Conservation (phyloP, 257 asterid species). For the Ilex aquifolium region DNA sequence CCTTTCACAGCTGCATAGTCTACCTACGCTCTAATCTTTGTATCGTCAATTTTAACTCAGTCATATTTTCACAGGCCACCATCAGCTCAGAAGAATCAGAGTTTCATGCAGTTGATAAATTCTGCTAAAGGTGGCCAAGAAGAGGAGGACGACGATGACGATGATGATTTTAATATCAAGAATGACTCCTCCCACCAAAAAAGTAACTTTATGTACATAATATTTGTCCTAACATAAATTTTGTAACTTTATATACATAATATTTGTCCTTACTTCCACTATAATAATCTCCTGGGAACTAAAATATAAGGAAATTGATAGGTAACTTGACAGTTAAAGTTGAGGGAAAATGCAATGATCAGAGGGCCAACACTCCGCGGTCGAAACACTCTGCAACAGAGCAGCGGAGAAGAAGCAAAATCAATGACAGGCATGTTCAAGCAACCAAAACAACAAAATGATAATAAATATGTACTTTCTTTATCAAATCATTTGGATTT, state of each 20-base stretch:
- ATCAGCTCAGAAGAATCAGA: slow-evolving; percentile 55
- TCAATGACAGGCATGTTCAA: slow-evolving; percentile 82
- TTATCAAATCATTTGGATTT: background rate
- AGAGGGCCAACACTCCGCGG: slow-evolving; percentile 88
- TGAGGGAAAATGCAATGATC: slow-evolving; percentile 56
- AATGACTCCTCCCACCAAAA: slow-evolving; percentile 56
- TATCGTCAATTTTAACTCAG: background rate
- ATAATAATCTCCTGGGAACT: slow-evolving; percentile 3
- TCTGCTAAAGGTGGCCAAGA: slow-evolving; percentile 64
- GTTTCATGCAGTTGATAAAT: slow-evolving; percentile 71
- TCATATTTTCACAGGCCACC: slow-evolving; percentile 44
- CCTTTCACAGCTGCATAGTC: background rate
- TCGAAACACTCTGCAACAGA: slow-evolving; percentile 99
- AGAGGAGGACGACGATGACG: slow-evolving; percentile 67
- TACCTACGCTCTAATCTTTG: background rate
- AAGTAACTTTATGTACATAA: slow-evolving; percentile 36
- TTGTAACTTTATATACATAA: background rate
- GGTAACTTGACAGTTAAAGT: slow-evolving; percentile 59
- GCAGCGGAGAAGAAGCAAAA: slow-evolving; percentile 98
- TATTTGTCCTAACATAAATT: no score
- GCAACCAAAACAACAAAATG: slow-evolving; percentile 4
- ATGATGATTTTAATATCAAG: slow-evolving; percentile 60
- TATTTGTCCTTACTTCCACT: slow-evolving; percentile 4
- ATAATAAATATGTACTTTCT: background rate
- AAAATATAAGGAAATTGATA: slow-evolving; percentile 20